A percentile compares a stretch with the other conserved stretches of the same genome.
phyloP scores from a whole-genome alignment of 805 yeast genomes.

The Saturnispora gosingensis region DNA sequence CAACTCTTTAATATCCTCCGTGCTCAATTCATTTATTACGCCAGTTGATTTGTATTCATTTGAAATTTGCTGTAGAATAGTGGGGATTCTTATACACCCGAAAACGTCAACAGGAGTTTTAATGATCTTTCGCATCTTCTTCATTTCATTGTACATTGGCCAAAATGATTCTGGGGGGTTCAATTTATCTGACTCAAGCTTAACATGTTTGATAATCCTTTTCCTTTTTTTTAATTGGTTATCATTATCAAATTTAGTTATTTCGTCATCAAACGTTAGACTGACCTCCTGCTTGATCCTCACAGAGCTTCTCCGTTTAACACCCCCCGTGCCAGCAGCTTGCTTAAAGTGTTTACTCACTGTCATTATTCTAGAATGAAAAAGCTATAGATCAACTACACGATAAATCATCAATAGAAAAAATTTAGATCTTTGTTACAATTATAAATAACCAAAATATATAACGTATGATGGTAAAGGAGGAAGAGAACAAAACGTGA shows the following conservation, averaged over 20 bases:
- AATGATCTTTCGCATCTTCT: constrained; percentile 54
- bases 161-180: constrained; percentile 33
- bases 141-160: constrained; percentile 49
- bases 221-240: constrained; percentile 1
- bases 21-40: constrained; percentile 1
- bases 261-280: not conserved
- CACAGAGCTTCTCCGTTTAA: not conserved
- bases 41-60: constrained; percentile 10
- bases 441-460: not conserved
- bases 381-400: not conserved
- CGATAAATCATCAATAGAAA: not conserved
- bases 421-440: not conserved
- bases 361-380: constrained; percentile 5
- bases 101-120: constrained; percentile 82
- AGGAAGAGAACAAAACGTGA: not conserved
- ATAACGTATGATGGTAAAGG: not conserved
- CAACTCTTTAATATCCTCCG: constrained; percentile 4
- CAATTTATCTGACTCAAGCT: constrained; percentile 4
- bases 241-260: constrained; percentile 8
- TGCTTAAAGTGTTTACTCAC: constrained; percentile 9
- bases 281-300: not conserved
- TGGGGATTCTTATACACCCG: constrained; percentile 67
- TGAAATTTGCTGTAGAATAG: constrained; percentile 29
- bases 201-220: constrained; percentile 8
- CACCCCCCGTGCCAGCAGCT: not conserved